Conservation (phyloP, 2,329 filamentous ascomycete species). For the Colletotrichum incanum region DNA sequence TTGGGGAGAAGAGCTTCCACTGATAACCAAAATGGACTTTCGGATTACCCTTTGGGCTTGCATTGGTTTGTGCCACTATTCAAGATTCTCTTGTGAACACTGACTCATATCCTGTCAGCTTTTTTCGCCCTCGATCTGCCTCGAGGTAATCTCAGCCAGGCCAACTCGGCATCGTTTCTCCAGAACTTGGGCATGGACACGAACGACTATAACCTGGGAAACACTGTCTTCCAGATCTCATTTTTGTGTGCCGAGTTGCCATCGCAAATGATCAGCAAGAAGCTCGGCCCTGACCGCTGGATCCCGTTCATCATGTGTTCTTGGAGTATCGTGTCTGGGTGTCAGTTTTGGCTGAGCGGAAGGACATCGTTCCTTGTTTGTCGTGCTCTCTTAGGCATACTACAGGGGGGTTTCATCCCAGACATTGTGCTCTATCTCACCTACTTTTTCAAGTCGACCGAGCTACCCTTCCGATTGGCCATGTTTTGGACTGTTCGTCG, state of each 20-base stretch:
- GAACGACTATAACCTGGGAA: conserved; percentile 67
- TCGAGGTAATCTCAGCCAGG: conserved; percentile 47
- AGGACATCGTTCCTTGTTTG: conserved; percentile 57
- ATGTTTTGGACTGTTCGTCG: conserved; percentile 49
- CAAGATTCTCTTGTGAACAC: not conserved
- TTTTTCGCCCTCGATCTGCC: conserved; percentile 49
- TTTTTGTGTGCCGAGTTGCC: conserved; percentile 73
- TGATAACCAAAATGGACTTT: conserved; percentile 51
- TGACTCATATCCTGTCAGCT: conserved; percentile 13
- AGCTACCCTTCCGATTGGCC: conserved; percentile 48
- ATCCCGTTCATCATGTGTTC: conserved; percentile 47
- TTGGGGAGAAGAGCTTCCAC: conserved; percentile 50
- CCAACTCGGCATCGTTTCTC: conserved; percentile 52
- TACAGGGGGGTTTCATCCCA: conserved; percentile 64
- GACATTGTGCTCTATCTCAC: conserved; percentile 47
- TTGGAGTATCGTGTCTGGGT: conserved; percentile 43
- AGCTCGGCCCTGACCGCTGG: conserved; percentile 55
- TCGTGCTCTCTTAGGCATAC: conserved; percentile 57
- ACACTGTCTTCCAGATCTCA: conserved; percentile 68
- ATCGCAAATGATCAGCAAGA: conserved; percentile 73
- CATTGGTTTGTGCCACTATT: conserved; percentile 9
- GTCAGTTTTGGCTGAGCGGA: conserved; percentile 53
- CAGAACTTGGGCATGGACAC: conserved; percentile 56
- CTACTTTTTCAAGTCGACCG: conserved; percentile 49
- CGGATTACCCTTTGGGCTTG: conserved; percentile 45